Evolutionary conservation across 2,329 filamentous ascomycete species (phyloP), one percentile per base, ranked within the genome.

Genomic region (Orbilia brochopaga): DNA sequence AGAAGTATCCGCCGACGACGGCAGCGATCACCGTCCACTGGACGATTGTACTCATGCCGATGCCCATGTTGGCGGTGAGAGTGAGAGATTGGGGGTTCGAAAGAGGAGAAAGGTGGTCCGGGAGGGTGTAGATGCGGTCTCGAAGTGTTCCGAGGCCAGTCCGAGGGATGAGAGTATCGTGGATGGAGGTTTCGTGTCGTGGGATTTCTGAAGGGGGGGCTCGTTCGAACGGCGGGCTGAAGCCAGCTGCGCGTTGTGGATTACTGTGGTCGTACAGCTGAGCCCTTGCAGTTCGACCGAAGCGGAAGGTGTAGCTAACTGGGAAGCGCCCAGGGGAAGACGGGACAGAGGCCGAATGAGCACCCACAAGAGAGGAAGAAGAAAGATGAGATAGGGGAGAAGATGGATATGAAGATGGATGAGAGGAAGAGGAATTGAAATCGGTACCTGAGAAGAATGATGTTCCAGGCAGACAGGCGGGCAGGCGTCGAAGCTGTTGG

Each of bases 41-140:
- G 55, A 59, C 48, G 51, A 73, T 61, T n/a, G 67, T 73, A 21
- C 62, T 65, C 60, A 66, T 73, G 30, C 67, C 62, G 56, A 73
- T 57, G 44, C 66, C 60, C 67, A 73, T 73, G 11, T 66, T 73
- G 40, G 23, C 21, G 40, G n/a, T 3, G 32, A 27, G 4, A 19
- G 27, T 5, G 37, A 19, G 56, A n/a, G 54, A 23, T 48, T 57
- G 6, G 46, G n/a, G 5, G 27, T 15, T 52, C 21, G 3, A 32
- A 52, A 7, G 19, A n/a, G 4, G 27, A 23, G 48, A 24, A 15
- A 52, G 19, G 27, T 2, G 4, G 13, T 15, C 3, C 11, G 5
- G 4, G 15, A 32, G 10, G 48, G 11, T 32, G n/a, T n/a, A 10
- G 19, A 23, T 15, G 21, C 5, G 48, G 2, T 19, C 2, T 3